A percentile compares a stretch with the other conserved stretches of the same genome.
Conservation (phyloP, 768 basidiomycete species). For the Pleurotus citrinopileatus region DNA sequence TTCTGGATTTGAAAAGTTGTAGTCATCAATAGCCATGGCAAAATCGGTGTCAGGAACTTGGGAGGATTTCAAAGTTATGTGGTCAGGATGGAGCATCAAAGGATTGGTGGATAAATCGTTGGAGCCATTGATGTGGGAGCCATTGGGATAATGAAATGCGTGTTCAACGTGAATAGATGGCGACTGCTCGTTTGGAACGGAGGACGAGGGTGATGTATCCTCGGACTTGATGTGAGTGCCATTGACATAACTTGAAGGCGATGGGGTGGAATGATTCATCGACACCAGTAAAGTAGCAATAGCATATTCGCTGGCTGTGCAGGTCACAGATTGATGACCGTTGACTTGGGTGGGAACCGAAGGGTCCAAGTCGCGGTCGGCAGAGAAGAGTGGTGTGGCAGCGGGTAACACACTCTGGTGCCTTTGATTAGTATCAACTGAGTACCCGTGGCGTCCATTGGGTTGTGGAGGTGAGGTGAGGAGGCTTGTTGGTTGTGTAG, state of each 20-base stretch:
- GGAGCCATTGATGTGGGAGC: neutral
- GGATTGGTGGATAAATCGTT: neutral
- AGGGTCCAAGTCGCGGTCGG: neutral
- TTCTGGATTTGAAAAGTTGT: neutral
- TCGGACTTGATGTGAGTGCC: neutral
- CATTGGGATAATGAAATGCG: neutral
- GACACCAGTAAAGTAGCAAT: conserved; percentile 2
- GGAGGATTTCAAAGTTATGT: neutral
- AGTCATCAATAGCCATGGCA: neutral
- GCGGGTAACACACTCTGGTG: too few relatives aligned
- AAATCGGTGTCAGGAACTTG: neutral
- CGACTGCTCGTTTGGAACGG: neutral
- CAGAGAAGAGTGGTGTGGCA: neutral
- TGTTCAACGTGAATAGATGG: too few relatives aligned
- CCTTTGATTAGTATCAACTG: too few relatives aligned
- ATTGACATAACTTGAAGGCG: neutral
- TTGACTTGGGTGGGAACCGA: neutral
- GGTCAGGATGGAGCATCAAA: neutral
- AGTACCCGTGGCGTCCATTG: neutral
- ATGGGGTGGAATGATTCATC: neutral
- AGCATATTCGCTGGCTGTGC: neutral
- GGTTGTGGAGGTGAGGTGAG: neutral
- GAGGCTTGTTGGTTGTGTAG: conserved; percentile 8
- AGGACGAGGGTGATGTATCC: neutral
- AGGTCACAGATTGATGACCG: neutral